Evolutionary conservation across 441 rosid genomes (phyloP).

Genomic region (Gossypium davidsonii): DNA sequence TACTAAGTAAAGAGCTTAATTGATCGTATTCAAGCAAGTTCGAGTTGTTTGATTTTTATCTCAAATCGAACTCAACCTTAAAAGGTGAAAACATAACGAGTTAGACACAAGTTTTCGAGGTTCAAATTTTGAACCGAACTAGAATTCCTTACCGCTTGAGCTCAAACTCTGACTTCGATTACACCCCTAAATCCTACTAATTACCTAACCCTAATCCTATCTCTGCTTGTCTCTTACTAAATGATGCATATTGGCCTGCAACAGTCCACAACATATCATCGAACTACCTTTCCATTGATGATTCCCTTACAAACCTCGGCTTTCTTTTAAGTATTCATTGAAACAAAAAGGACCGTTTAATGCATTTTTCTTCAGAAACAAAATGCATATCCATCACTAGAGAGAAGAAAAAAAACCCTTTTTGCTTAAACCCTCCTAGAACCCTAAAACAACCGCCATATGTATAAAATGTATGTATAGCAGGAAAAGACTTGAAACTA

Average conservation of each 20-base stretch:
- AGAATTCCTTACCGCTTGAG: too few species aligned
- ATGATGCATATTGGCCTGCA: not conserved
- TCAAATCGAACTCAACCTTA: too few species aligned
- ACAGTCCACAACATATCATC: not conserved
- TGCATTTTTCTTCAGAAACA: not conserved
- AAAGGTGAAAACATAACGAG: too few species aligned
- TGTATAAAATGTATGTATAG: not conserved
- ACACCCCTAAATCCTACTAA: too few species aligned
- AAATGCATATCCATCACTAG: not conserved
- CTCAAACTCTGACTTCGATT: too few species aligned
- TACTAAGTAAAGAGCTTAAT: too few species aligned
- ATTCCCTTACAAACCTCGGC: not conserved
- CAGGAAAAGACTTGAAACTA: not conserved
- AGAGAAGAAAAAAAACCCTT: not conserved
- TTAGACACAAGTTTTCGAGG: too few species aligned
- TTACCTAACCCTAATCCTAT: too few species aligned
- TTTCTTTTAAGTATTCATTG: not conserved
- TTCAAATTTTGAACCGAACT: too few species aligned
- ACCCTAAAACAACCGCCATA: slow-evolving; percentile 9
- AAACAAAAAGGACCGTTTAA: not conserved
- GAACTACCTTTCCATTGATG: not conserved
- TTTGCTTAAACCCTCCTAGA: slow-evolving; percentile 18
- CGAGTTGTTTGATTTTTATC: too few species aligned
- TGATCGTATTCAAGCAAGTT: too few species aligned
- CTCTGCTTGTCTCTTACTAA: not conserved